phyloP scores from a whole-genome alignment of 257 asterid genomes.

The Fraxinus quadrangulata region DNA sequence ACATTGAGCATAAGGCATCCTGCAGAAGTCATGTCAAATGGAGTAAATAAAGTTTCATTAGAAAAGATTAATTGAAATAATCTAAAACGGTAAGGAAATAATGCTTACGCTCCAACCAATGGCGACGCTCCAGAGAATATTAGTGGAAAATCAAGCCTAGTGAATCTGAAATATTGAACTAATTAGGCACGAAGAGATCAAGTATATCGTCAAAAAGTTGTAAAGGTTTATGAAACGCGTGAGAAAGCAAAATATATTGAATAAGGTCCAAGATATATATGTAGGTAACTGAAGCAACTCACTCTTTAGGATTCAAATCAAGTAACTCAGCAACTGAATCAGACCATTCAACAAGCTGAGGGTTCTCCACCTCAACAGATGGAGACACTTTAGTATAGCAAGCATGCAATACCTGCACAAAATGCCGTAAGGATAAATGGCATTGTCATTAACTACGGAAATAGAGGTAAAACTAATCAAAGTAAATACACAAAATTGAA shows the following conservation, averaged over 20 bases:
- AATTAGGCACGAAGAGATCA: conserved; percentile 26
- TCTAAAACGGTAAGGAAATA: conserved; percentile 8
- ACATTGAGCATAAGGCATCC: conserved; percentile 88
- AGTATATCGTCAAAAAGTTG: conserved; percentile 18
- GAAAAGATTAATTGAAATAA: background rate
- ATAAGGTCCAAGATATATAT: conserved; percentile 3
- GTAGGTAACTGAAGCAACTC: conserved; percentile 30
- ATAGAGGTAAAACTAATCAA: background rate
- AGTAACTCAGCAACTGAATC: conserved; percentile 26
- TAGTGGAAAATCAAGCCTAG: conserved; percentile 78
- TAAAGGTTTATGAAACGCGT: conserved; percentile 6
- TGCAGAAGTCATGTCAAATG: conserved; percentile 24
- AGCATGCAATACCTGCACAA: conserved; percentile 77
- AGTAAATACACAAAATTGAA: background rate
- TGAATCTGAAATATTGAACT: conserved; percentile 62
- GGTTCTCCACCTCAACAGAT: conserved; percentile 82
- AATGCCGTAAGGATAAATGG: conserved; percentile 7
- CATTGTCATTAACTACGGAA: background rate
- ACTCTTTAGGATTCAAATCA: conserved; percentile 88
- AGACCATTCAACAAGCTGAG: conserved; percentile 90
- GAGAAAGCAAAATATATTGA: background rate
- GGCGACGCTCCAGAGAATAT: conserved; percentile 74
- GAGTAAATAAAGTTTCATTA: conserved; percentile 2
- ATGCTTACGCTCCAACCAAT: conserved; percentile 72
- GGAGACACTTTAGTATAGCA: conserved; percentile 91